Conservation (phyloP, 305 asterid species). For the Solanum aculeatissimum region DNA sequence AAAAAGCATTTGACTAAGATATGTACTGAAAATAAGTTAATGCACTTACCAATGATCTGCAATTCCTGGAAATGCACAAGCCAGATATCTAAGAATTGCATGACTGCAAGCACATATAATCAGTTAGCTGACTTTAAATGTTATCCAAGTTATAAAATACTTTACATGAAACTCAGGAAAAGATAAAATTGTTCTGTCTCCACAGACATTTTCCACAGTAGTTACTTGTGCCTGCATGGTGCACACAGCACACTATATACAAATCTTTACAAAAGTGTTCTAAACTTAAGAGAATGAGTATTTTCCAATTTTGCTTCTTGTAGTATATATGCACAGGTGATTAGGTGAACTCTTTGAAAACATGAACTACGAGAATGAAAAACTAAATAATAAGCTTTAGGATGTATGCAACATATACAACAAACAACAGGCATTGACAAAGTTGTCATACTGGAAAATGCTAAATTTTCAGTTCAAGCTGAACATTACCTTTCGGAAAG, state of each 20-base stretch:
- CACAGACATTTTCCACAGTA: background rate
- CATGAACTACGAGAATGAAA: background rate
- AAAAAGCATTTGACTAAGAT: background rate
- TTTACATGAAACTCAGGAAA: background rate
- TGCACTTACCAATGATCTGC: slow-evolving; percentile 85
- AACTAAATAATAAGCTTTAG: background rate
- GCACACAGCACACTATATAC: background rate
- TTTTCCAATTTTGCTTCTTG: background rate
- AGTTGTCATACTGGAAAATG: background rate
- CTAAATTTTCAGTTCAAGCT: background rate
- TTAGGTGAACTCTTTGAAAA: background rate
- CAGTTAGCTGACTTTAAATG: background rate
- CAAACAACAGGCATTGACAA: background rate
- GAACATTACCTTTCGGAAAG: slow-evolving; percentile 48
- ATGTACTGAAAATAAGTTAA: background rate
- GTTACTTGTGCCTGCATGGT: background rate
- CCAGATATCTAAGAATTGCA: slow-evolving; percentile 63
- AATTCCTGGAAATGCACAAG: slow-evolving; percentile 63
- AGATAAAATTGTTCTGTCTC: background rate
- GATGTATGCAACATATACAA: background rate
- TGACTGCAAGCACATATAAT: slow-evolving; percentile 43
- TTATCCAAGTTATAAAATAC: background rate
- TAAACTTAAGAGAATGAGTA: background rate
- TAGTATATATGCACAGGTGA: background rate
- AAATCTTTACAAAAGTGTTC: background rate